Conservation (phyloP, 768 basidiomycete genomes). For the Austroboletus eburneus region DNA sequence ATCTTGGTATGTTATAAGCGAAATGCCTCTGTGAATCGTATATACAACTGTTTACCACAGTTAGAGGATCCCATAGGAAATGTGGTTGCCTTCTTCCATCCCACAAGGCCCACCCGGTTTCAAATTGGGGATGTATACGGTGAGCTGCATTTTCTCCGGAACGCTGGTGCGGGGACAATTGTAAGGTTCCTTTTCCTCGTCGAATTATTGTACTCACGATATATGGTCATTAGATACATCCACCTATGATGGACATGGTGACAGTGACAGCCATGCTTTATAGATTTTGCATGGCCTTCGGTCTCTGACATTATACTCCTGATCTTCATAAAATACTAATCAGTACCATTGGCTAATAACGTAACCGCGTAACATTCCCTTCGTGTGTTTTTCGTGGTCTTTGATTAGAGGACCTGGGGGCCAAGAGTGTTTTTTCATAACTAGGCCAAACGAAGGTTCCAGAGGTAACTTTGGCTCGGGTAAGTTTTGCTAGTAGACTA, state of each 20-base stretch:
- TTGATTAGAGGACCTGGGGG: too few relatives aligned
- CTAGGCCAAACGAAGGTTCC: too few relatives aligned
- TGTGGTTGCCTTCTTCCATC: constrained; percentile 76
- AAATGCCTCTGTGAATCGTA: not conserved
- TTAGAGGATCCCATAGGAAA: constrained; percentile 66
- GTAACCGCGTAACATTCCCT: too few relatives aligned
- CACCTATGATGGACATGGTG: constrained; percentile 86
- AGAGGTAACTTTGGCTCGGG: too few relatives aligned
- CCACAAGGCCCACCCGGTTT: constrained; percentile 72
- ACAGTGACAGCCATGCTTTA: constrained; percentile 83
- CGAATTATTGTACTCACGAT: constrained; percentile 19
- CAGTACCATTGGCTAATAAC: too few relatives aligned
- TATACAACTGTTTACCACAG: constrained; percentile 38
- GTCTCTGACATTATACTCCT: constrained; percentile 33
- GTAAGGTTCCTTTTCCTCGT: constrained; percentile 38
- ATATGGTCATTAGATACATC: constrained; percentile 57
- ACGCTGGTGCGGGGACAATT: constrained; percentile 76
- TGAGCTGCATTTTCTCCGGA: constrained; percentile 78
- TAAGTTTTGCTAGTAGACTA: too few relatives aligned
- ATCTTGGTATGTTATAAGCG: constrained; percentile 46
- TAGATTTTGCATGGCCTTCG: constrained; percentile 61
- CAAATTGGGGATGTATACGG: constrained; percentile 84
- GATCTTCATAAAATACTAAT: too few relatives aligned
- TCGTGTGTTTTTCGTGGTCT: too few relatives aligned
- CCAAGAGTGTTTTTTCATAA: too few relatives aligned